These are phyloP conservation scores for Cercospora citrullina DNA, from an alignment of 2,329 filamentous ascomycete genomes.

Conservation along the genomic window DNA sequence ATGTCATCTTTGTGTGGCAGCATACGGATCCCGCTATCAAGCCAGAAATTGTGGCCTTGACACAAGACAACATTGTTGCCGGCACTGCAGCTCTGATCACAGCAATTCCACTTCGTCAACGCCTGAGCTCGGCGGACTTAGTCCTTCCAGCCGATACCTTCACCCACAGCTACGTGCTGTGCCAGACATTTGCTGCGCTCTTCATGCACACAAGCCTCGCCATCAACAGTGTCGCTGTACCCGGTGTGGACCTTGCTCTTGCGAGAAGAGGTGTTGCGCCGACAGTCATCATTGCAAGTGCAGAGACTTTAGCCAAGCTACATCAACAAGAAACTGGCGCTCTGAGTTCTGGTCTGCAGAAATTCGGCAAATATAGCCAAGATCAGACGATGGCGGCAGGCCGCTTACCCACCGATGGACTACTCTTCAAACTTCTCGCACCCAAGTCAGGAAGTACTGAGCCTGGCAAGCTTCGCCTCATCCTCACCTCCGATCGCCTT, in stretches of 20 bases:
- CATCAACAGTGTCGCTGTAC: conserved; percentile 82
- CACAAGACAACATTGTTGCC: conserved; percentile 82
- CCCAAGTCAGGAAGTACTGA: conserved; percentile 56
- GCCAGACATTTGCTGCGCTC: conserved; percentile 77
- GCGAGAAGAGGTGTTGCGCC: conserved; percentile 75
- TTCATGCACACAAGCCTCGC: conserved; percentile 83
- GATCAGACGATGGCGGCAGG: conserved; percentile 70
- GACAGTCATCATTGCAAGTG: conserved; percentile 77
- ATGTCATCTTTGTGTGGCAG: conserved; percentile 66
- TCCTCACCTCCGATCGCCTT: conserved; percentile 75
- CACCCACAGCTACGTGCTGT: conserved; percentile 74
- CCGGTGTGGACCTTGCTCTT: conserved; percentile 67
- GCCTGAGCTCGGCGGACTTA: conserved; percentile 71
- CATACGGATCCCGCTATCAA: conserved; percentile 49
- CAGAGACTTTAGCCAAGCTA: conserved; percentile 68
- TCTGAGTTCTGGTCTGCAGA: conserved; percentile 61
- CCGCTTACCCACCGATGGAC: conserved; percentile 67
- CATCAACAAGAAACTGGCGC: conserved; percentile 62
- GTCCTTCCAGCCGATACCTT: conserved; percentile 84
- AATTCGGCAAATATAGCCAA: conserved; percentile 69
- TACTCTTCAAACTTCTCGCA: conserved; percentile 63
- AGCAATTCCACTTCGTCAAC: conserved; percentile 72
- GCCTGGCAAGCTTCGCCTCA: conserved; percentile 73
- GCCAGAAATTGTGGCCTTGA: conserved; percentile 78
- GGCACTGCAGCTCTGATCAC: conserved; percentile 76